Evolutionary conservation across 495 filamentous ascomycete species (phyloP).

Genomic region (Trichoderma orchidacearum): DNA sequence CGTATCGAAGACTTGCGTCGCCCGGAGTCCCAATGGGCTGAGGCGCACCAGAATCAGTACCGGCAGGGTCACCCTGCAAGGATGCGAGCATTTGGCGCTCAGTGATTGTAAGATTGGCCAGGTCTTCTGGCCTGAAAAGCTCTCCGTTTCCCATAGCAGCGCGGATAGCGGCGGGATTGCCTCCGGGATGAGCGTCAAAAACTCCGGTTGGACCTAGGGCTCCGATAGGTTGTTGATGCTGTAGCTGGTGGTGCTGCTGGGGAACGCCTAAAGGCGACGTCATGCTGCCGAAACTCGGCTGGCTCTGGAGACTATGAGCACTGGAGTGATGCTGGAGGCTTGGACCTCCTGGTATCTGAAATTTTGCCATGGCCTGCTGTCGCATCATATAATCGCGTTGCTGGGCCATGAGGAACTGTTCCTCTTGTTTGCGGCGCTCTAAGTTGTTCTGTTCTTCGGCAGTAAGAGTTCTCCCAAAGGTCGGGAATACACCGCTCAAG

Average conservation of each 20-base stretch:
- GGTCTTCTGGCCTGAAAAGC: constrained; percentile 33
- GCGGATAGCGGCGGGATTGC: constrained; percentile 8
- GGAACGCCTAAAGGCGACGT: constrained; percentile 33
- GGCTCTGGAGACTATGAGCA: constrained; percentile 87
- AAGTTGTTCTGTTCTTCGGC: constrained; percentile 96
- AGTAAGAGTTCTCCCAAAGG: constrained; percentile 93
- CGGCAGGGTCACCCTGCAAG: constrained; percentile 8
- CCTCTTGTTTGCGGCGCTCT: constrained; percentile 91
- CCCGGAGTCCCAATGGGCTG: constrained; percentile 18
- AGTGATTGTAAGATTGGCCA: constrained; percentile 21
- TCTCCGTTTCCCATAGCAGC: constrained; percentile 17
- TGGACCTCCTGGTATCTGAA: constrained; percentile 54
- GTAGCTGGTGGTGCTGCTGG: constrained; percentile 10
- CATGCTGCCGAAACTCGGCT: constrained; percentile 87
- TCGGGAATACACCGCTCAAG: constrained; percentile 90
- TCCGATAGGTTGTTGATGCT: constrained; percentile 56
- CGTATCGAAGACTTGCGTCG: constrained; percentile 19
- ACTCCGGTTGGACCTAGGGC: constrained; percentile 40
- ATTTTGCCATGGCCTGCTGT: constrained; percentile 50
- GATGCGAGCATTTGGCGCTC: constrained; percentile 20
- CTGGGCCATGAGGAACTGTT: constrained; percentile 89
- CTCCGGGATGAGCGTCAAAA: constrained; percentile 45
- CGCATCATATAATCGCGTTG: constrained; percentile 89
- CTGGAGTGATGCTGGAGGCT: constrained; percentile 86
- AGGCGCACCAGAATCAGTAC: constrained; percentile 2